phyloP scores from a whole-genome alignment of 2,329 filamentous ascomycete species.

The Colletotrichum navitas region DNA sequence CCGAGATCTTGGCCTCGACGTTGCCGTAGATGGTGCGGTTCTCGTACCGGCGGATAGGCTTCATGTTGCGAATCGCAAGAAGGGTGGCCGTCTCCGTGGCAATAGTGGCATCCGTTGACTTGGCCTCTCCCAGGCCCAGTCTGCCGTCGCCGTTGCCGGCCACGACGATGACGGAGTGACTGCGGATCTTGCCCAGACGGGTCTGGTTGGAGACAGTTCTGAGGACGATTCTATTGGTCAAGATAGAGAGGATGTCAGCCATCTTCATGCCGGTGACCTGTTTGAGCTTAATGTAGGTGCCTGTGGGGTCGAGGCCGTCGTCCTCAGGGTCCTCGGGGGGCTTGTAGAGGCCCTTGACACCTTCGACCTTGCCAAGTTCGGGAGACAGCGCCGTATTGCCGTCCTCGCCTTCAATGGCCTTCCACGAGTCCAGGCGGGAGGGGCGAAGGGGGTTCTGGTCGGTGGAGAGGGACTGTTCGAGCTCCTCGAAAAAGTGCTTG shows the following conservation, averaged over 20 bases:
- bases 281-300: slow-evolving; percentile 65
- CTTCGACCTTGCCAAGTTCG: slow-evolving; percentile 65
- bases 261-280: slow-evolving; percentile 67
- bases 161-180: slow-evolving; percentile 80
- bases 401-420: slow-evolving; percentile 47
- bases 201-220: slow-evolving; percentile 92
- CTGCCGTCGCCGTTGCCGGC: slow-evolving; percentile 90
- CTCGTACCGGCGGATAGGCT: slow-evolving; percentile 92
- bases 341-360: slow-evolving; percentile 66
- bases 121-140: slow-evolving; percentile 90
- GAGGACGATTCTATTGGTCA: slow-evolving; percentile 78
- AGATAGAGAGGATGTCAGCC: slow-evolving; percentile 65
- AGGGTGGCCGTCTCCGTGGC: slow-evolving; percentile 80
- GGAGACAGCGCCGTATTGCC: slow-evolving; percentile 61
- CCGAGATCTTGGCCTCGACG: slow-evolving; percentile 85
- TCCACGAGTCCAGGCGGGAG: slow-evolving; percentile 51
- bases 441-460: slow-evolving; percentile 48
- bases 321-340: slow-evolving; percentile 63
- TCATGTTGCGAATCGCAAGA: slow-evolving; percentile 90
- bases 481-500: slow-evolving; percentile 46
- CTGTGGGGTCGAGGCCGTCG: slow-evolving; percentile 63
- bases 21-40: slow-evolving; percentile 91
- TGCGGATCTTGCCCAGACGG: slow-evolving; percentile 91
- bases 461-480: slow-evolving; percentile 44
- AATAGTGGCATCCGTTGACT: slow-evolving; percentile 79